Evolutionary conservation across 805 yeast genomes (phyloP).

Genomic region (Yarrowia bubula): DNA sequence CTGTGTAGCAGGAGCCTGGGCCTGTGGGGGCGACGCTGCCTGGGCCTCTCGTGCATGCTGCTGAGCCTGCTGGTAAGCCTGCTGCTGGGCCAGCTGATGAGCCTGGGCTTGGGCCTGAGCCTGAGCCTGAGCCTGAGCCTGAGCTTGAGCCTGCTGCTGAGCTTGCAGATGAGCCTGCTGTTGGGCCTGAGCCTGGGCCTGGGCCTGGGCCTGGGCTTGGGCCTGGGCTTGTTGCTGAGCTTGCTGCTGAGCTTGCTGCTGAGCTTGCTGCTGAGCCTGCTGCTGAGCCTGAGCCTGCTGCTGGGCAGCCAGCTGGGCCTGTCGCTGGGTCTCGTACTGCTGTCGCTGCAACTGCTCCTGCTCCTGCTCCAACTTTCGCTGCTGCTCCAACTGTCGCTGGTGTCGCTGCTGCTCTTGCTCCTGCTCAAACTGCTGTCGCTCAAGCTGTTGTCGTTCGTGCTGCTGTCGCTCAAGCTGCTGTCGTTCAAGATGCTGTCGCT

Average conservation of each 20-base stretch:
- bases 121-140: too few species aligned
- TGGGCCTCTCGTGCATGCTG: conserved; percentile 27
- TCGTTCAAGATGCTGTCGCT: conserved; percentile 2
- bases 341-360: conserved; percentile 19
- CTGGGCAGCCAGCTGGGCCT: conserved; percentile 28
- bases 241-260: conserved; percentile 28
- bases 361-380: conserved; percentile 4
- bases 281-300: conserved; percentile 29
- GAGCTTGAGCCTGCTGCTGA: conserved; percentile 29
- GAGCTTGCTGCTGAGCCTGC: conserved; percentile 30
- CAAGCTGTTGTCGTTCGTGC: conserved; percentile 13
- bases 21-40: conserved; percentile 26
- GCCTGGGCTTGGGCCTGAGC: conserved; percentile 10
- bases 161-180: conserved; percentile 25
- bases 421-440: conserved; percentile 5
- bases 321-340: background rate
- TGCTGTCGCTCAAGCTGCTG: conserved; percentile 9
- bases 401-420: background rate
- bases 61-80: too few species aligned
- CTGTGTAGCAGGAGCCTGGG: conserved; percentile 28
- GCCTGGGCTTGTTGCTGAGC: conserved; percentile 31
- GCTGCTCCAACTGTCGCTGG: conserved; percentile 4
- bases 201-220: conserved; percentile 29
- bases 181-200: conserved; percentile 31
- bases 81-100: conserved; percentile 26